Conservation (phyloP, 495 filamentous ascomycete species). For the Podospora comata region DNA sequence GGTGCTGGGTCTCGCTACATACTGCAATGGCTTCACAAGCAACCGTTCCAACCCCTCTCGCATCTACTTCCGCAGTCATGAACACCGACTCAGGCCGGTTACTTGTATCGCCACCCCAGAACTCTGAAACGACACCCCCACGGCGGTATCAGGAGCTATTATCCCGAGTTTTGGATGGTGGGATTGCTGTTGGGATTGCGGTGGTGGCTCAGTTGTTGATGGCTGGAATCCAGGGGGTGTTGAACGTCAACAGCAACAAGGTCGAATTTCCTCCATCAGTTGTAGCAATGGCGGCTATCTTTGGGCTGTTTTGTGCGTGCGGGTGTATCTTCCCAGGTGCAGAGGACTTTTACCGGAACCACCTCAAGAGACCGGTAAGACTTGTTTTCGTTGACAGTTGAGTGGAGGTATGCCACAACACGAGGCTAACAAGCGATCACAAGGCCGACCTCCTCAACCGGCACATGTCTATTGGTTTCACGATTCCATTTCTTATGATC, state of each 20-base stretch:
- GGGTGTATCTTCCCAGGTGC: constrained; percentile 18
- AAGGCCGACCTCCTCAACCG: constrained; percentile 44
- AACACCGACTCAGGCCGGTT: neutral
- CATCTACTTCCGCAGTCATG: neutral
- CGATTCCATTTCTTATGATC: constrained; percentile 45
- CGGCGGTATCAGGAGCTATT: neutral
- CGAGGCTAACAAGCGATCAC: neutral
- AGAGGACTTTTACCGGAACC: constrained; percentile 33
- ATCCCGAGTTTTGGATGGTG: constrained; percentile 14
- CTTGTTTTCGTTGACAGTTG: neutral
- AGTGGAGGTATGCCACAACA: neutral
- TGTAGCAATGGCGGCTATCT: constrained; percentile 32
- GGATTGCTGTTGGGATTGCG: constrained; percentile 22
- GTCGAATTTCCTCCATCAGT: constrained; percentile 34
- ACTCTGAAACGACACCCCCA: neutral
- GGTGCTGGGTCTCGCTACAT: constrained; percentile 18
- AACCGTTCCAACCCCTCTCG: neutral
- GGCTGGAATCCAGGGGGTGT: constrained; percentile 23
- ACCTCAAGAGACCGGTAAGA: constrained; percentile 37
- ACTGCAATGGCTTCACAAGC: constrained; percentile 14
- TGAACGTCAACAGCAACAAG: constrained; percentile 13
- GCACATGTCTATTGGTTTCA: constrained; percentile 50
- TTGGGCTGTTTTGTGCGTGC: constrained; percentile 14
- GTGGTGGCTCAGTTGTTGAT: constrained; percentile 30
- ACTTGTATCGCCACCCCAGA: neutral